Base-by-base conservation (phyloP, 108 stramenopile species). In the Epipyxis sp. region DNA sequence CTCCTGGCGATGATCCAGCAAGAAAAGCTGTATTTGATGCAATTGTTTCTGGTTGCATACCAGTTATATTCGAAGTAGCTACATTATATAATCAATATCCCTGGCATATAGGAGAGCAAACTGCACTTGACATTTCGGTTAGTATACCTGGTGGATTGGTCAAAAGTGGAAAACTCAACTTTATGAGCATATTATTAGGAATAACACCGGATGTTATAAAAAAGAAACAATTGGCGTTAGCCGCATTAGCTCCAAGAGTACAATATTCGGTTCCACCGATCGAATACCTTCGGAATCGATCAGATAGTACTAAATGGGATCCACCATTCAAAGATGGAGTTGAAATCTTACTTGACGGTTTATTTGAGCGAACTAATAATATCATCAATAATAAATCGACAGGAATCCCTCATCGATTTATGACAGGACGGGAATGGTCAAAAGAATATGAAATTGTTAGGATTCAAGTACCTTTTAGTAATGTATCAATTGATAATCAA, bases 1-100 rank as follows among this genome's bases (percentile, higher is more conserved):
- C 71, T 32, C 71, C 71, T 27, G 71, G 71, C 3, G 71, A 74
- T 74, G 71, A 74, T 42, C 71, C 71, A 10, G 71, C 71, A 29
- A 37, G 71, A 3, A 74, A 74, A 25, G 71, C 71, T 42, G 44
- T 74, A 27, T 74, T 74, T 37, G 71, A 74, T 37, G 3, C 50
- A 10, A 46, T 74, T 37, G 44, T 74, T 32, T 74, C 71, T 13
- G 71, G 71, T 32, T 74, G 71, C 25, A 74, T 74, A 37, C 71
- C 71, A 10, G 71, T 74, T 3, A 74, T 74, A 16, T 74, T 74
- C 25, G 46, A 74, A 34, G 13, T 74, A 29, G 25, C 3, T 27
- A 54, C 71, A 3, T 42, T 74, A 30, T 74, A 54, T 42, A 74
- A 74, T 37, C 71, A 74, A 74, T 74, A 74, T 42, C 71, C 50